Base-by-base conservation (phyloP, 495 filamentous ascomycete genomes). In the Choiromyces venosus region DNA sequence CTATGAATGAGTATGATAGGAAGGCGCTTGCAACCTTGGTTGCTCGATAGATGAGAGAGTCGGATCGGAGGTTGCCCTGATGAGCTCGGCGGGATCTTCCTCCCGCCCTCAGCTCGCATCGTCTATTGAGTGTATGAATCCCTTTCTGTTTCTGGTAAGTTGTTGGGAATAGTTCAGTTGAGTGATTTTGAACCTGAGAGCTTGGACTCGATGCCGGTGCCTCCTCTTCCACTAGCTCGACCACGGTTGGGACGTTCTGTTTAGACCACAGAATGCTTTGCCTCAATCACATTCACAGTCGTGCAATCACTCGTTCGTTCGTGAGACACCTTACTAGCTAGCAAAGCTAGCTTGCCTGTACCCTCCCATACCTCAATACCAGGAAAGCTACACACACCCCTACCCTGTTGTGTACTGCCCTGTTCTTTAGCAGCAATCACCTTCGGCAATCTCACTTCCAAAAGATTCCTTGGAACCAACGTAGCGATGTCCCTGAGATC, bases 381-480 rank as follows among this genome's bases (percentile, higher is more conserved):
- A 25, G 40, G 6, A 9, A 61, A 29, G 4, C 9, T 29, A 29
- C 25, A n/a, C 25, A n/a, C 52, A 61, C 25, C n/a, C 9, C 16
- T 61, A 16, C 52, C 46, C 46, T 61, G 8, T 29, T 61, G n/a
- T 5, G 52, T 5, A 7, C 44, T 52, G 21, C 44, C 21, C 21
- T 61, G 25, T 29, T 29, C n/a, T 29, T 25, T 8, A 46, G 42
- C 8, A 29, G 52, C 52, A 61, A 29, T 14, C 3, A 61, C 4
- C 52, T 25, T 61, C 52, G 52, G 52, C 25, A 61, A 61, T 29
- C 52, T 61, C 52, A 61, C n/a, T 25, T 25, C 52, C 25, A 25
- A n/a, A 61, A 61, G 52, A 25, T 61, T 61, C 52, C 52, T 61
- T 61, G 25, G 52, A 61, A 61, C 52, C 52, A 61, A 61, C 52